A percentile compares a stretch with the other conserved stretches of the same genome.
Evolutionary conservation across 768 basidiomycete species (phyloP).

Genomic region (Royoungia palumana): DNA sequence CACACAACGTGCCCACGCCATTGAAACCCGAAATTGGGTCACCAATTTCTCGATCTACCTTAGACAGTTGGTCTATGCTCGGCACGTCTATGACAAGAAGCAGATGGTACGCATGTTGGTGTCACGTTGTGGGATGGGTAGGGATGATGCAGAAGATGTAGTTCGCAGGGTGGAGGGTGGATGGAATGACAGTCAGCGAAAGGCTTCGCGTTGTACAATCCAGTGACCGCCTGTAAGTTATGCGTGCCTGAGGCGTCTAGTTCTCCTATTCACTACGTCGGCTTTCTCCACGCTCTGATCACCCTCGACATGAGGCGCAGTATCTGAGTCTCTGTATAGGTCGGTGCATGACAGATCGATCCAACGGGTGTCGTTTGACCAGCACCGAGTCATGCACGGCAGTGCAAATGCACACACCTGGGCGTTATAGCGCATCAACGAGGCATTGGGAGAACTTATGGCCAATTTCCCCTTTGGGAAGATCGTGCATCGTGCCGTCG

Average conservation of each 20-base stretch:
- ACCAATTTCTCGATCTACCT: slow-evolving; percentile 24
- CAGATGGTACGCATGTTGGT: slow-evolving; percentile 26
- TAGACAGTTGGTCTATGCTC: slow-evolving; percentile 21
- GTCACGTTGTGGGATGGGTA: slow-evolving; percentile 25
- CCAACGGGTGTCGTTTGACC: not conserved
- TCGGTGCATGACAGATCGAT: not conserved
- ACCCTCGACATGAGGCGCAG: not conserved
- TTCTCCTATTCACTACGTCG: slow-evolving; percentile 1
- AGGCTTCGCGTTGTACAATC: slow-evolving; percentile 11
- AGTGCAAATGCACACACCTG: slow-evolving; percentile 1
- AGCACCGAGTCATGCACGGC: not conserved
- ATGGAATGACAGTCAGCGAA: not conserved
- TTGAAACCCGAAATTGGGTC: slow-evolving; percentile 26
- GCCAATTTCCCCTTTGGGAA: not conserved
- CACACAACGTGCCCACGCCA: slow-evolving; percentile 12
- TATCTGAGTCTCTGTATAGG: not conserved
- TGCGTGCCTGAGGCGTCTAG: not conserved
- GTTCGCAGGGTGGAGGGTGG: slow-evolving; percentile 17
- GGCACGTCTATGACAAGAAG: slow-evolving; percentile 18
- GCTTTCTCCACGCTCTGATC: not conserved
- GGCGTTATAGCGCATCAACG: slow-evolving; percentile 16
- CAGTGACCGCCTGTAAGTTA: slow-evolving; percentile 17
- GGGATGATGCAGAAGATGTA: slow-evolving; percentile 17
- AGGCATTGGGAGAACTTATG: slow-evolving; percentile 13
- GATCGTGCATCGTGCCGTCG: no score